Percentiles rank a stretch among this genome's conserved stretches.
These are phyloP conservation scores for Logfia minima DNA, from an alignment of 129 eudicot species.

Conservation along the genomic window DNA sequence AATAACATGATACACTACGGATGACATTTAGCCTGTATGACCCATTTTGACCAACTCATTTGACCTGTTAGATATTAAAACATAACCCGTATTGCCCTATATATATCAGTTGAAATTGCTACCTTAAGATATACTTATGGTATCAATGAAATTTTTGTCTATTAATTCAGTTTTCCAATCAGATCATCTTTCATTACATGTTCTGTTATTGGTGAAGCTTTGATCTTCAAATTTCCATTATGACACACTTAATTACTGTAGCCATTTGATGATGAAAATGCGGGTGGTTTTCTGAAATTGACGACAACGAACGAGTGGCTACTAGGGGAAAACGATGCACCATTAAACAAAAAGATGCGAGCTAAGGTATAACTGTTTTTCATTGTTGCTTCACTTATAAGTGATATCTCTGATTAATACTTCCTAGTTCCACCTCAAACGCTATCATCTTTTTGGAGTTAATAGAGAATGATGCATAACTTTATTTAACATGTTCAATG, in stretches of 20 bases:
- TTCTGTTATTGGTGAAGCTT: conserved; percentile 7
- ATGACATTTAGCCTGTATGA: neutral
- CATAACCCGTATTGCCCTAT: neutral
- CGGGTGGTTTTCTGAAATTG: conserved; percentile 79
- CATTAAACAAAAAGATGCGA: conserved; percentile 63
- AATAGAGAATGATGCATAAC: neutral
- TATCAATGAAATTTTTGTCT: neutral
- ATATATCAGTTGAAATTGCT: neutral
- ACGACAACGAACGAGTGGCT: conserved; percentile 71
- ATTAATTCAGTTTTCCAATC: neutral
- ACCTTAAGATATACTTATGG: neutral
- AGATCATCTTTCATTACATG: neutral
- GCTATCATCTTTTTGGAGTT: neutral
- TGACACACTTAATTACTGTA: conserved; percentile 28
- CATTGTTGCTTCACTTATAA: conserved; percentile 9
- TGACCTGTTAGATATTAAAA: neutral
- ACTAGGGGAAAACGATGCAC: conserved; percentile 62
- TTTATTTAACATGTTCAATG: neutral
- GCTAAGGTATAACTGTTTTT: conserved; percentile 43
- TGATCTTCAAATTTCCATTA: conserved; percentile 11
- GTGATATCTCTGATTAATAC: neutral
- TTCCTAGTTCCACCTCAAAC: neutral
- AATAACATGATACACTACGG: neutral
- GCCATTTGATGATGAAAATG: conserved; percentile 47
- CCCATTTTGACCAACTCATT: neutral